Base-by-base conservation (phyloP, 495 filamentous ascomycete species). In the Aspergillus hancockii region DNA sequence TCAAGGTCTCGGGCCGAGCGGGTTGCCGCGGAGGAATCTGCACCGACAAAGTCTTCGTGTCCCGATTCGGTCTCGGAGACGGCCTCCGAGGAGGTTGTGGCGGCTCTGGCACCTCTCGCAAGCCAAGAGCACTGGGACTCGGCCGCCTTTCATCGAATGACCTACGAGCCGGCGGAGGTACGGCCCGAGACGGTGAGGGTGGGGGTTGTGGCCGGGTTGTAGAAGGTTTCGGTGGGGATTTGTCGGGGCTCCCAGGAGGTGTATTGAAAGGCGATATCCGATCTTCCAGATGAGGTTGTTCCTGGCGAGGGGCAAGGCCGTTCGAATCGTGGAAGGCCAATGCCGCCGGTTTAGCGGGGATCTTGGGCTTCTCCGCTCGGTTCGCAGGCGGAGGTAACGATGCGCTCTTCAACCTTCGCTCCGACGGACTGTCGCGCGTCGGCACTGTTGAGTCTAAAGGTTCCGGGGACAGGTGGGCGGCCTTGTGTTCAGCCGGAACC, bases 251-350 rank as follows among this genome's bases (percentile, higher is more conserved):
- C 55, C 85, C 88, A 14, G 93, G 92, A 12, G 93, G 93, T 31
- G 92, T 97, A 70, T 79, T 93, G 66, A 98, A 97, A 0, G 94
- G 93, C 7, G 94, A 97, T 0, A 89, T 76, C 34, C 75, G 75
- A n/a, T 83, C 81, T 12, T 81, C 81, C 5, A 74, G 67, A 19
- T 72, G 66, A n/a, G 60, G 50, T 21, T 53, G 62, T 8, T 76
- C 75, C 16, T 63, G 52, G 12, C 47, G 65, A n/a, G 79, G 80
- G 28, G 76, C 70, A 28, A 81, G 65, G 0, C 66, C 62, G 10
- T 47, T 57, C 7, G 55, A 50, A 53, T 76, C 72, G 4, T 63
- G 63, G 14, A 75, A 68, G 12, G 74, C 65, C 46, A 78, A 59
- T 25, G 65, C 65, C 0, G 71, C 63, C 0, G 80, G 81, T 63